These are phyloP conservation scores for Dittrichia graveolens DNA, from an alignment of 129 eudicot genomes.

Conservation along the genomic window DNA sequence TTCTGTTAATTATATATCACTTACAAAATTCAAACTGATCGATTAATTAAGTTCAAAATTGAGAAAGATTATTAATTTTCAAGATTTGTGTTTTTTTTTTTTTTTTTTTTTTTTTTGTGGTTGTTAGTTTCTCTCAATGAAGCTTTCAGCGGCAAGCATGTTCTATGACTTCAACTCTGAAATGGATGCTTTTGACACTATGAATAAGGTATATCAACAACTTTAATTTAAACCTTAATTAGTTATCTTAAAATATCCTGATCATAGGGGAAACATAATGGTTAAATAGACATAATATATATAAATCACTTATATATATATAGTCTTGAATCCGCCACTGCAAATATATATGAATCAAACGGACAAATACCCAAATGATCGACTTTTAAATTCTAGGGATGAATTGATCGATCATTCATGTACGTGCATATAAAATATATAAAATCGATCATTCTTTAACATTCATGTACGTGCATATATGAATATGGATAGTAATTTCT, in stretches of 20 bases:
- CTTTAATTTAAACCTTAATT: not conserved
- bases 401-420: not conserved
- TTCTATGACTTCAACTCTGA: slow-evolving; percentile 86
- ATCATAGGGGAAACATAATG: too few species aligned
- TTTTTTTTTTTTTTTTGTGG: not conserved
- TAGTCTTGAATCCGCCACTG: not conserved
- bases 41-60: not conserved
- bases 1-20: not conserved
- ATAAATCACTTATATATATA: not conserved
- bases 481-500: not conserved
- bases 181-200: slow-evolving; percentile 58
- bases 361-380: not conserved
- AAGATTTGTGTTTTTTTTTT: not conserved
- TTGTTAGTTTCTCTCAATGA: slow-evolving; percentile 84
- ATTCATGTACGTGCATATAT: too few species aligned
- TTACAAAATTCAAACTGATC: not conserved
- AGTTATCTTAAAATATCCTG: too few species aligned
- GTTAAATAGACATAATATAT: not conserved
- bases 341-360: not conserved
- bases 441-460: not conserved
- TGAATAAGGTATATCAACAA: slow-evolving; percentile 48
- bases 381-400: too few species aligned
- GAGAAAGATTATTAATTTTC: not conserved
- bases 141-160: slow-evolving; percentile 92
- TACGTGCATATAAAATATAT: too few species aligned